Conservation (phyloP, 2,329 filamentous ascomycete species). For the Thermoascus crustaceus region DNA sequence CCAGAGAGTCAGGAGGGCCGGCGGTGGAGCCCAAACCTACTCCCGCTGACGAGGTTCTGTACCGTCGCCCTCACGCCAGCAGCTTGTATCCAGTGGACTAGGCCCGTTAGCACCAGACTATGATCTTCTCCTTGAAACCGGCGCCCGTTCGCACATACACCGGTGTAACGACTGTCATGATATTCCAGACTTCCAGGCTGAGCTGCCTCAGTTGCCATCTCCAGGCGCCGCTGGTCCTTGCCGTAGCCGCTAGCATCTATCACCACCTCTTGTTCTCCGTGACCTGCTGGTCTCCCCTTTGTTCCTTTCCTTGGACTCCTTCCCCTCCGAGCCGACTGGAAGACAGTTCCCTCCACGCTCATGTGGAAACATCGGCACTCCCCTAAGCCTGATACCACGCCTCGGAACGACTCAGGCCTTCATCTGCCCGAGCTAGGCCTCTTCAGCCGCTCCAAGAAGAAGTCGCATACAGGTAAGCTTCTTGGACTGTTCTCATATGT, state of each 20-base stretch:
- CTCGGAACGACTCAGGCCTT: conserved; percentile 28
- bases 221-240: conserved; percentile 1
- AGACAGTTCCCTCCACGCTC: conserved; percentile 8
- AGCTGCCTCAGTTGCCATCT: background rate
- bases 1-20: too few relatives aligned
- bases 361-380: conserved; percentile 37
- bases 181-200: conserved; percentile 1
- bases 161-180: conserved; percentile 3
- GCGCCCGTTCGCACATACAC: conserved; percentile 2
- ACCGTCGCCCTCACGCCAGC: too few relatives aligned
- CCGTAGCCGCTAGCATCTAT: conserved; percentile 2
- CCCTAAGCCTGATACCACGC: conserved; percentile 31
- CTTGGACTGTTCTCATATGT: conserved; percentile 1
- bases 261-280: background rate
- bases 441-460: conserved; percentile 30
- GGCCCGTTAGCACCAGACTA: conserved; percentile 1
- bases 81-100: background rate
- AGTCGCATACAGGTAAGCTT: conserved; percentile 22
- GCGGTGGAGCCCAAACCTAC: too few relatives aligned
- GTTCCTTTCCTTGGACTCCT: background rate
- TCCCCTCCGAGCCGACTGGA: background rate
- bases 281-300: background rate
- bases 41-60: too few relatives aligned
- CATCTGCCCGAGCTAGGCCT: conserved; percentile 26
- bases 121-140: conserved; percentile 2